Conservation (phyloP, 2,329 filamentous ascomycete genomes). For the Dothistroma pini region DNA sequence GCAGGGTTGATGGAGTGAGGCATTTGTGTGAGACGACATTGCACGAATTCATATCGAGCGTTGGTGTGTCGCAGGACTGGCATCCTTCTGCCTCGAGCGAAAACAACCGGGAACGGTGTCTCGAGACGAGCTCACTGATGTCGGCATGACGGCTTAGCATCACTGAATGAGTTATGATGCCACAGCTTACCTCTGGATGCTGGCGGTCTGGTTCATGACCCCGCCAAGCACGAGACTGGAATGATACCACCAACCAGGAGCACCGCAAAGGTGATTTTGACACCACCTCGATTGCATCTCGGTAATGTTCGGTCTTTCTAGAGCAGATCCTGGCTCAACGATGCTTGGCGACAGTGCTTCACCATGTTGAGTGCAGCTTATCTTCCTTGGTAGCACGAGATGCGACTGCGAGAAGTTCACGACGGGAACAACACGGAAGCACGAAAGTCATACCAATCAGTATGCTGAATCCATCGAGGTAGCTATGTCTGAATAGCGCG, state of each 20-base stretch:
- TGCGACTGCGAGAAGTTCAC: neutral
- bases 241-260: neutral
- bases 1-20: neutral
- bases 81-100: neutral
- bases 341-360: neutral
- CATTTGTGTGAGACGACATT: neutral
- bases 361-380: neutral
- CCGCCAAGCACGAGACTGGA: neutral
- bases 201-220: neutral
- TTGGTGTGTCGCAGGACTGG: neutral
- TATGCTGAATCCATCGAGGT: neutral
- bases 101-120: neutral
- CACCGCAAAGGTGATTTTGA: neutral
- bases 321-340: neutral
- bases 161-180: neutral
- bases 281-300: neutral
- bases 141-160: neutral
- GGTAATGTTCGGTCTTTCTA: neutral
- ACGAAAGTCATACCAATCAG: too few species aligned
- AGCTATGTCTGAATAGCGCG: neutral
- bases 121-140: neutral
- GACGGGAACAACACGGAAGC: too few species aligned
- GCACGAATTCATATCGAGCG: neutral
- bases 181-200: conserved; percentile 4
- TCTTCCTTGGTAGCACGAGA: neutral